These are phyloP conservation scores for Halocafeteria seosinensis DNA, from an alignment of 108 stramenopile species.

Conservation along the genomic window DNA sequence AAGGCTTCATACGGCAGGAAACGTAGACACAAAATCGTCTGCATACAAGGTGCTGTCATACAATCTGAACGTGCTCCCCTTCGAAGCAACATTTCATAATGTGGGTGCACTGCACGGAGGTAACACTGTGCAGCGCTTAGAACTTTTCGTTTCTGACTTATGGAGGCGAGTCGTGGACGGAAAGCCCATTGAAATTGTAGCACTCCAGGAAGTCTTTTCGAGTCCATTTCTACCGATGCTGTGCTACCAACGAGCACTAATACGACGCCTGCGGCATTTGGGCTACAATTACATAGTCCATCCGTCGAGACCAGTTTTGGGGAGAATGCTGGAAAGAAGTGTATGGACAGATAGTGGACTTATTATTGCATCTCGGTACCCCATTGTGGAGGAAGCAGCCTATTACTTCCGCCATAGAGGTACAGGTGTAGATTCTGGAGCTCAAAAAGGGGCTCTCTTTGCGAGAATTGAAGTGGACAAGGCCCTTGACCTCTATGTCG, in stretches of 20 bases:
- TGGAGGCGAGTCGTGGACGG: not conserved
- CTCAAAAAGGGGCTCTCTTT: not conserved
- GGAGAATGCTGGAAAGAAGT: not conserved
- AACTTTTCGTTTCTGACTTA: not conserved
- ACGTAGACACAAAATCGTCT: no score
- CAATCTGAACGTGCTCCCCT: slow-evolving; percentile 1
- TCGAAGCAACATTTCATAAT: not conserved
- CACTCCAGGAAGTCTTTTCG: not conserved
- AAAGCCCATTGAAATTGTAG: not conserved
- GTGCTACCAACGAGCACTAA: not conserved
- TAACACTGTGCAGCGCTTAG: not conserved
- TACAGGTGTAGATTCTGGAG: not conserved
- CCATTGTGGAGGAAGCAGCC: not conserved
- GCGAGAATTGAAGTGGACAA: not conserved
- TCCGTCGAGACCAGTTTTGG: not conserved
- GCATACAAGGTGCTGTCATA: not conserved
- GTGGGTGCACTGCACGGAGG: not conserved
- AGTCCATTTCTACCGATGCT: not conserved
- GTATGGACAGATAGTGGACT: not conserved
- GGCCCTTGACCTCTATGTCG: not conserved
- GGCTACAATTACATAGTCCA: not conserved
- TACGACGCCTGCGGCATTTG: not conserved
- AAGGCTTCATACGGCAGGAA: no score
- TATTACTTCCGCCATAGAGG: not conserved
- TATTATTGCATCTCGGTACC: not conserved